phyloP scores from a whole-genome alignment of 2,329 filamentous ascomycete species.

The Fusarium pininemorale region DNA sequence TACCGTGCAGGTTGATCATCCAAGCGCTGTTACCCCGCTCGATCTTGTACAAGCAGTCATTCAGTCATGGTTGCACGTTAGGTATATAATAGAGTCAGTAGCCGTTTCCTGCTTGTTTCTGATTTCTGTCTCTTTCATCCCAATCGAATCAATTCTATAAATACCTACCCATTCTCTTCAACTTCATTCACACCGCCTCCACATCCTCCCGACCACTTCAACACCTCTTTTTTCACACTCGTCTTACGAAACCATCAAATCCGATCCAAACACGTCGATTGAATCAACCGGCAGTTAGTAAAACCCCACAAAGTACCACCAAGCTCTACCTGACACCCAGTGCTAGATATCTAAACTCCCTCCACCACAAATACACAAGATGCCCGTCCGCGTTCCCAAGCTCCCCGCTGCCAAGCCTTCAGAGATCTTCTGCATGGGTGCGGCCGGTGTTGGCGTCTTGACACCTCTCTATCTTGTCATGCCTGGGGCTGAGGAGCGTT shows the following conservation, averaged over 20 bases:
- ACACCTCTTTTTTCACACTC: neutral
- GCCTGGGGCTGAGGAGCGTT: constrained; percentile 63
- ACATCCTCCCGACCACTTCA: neutral
- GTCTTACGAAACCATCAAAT: neutral
- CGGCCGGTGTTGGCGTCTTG: constrained; percentile 63
- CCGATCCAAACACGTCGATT: constrained; percentile 2
- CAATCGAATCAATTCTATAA: constrained; percentile 3
- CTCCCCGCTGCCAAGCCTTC: constrained; percentile 59
- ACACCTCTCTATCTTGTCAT: constrained; percentile 67
- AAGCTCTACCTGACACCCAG: neutral
- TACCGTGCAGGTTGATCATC: constrained; percentile 17
- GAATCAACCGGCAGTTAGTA: constrained; percentile 20
- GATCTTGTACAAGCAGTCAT: constrained; percentile 24
- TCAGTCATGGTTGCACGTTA: constrained; percentile 5
- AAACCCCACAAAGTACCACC: neutral
- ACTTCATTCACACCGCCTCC: neutral
- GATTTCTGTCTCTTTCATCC: neutral
- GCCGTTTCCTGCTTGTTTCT: constrained; percentile 2
- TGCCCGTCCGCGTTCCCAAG: constrained; percentile 58
- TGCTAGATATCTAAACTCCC: neutral
- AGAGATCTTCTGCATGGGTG: constrained; percentile 63
- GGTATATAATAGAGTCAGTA: constrained; percentile 25
- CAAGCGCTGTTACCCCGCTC: constrained; percentile 42
- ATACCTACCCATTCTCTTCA: neutral
- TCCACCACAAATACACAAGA: constrained; percentile 46